phyloP scores from a whole-genome alignment of 345 rosid species.

The Citrus cavaleriei region DNA sequence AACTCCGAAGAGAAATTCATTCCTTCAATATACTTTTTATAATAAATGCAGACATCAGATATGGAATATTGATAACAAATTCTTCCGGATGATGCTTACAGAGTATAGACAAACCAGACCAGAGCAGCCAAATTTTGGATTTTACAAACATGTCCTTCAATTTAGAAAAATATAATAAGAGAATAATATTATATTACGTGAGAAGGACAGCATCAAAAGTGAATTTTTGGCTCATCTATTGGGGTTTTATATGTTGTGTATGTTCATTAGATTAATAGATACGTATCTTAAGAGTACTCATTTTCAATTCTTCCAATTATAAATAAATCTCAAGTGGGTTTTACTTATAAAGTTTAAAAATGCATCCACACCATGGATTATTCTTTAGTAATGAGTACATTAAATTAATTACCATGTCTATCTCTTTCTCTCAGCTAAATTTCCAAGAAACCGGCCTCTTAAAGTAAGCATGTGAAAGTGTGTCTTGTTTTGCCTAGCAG shows the following conservation, averaged over 20 bases:
- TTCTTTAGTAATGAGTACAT: no score
- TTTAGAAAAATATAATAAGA: no score
- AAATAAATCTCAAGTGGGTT: no score
- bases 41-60: neutral
- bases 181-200: neutral
- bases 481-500: neutral
- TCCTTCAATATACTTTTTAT: neutral
- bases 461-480: neutral
- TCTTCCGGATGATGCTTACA: neutral
- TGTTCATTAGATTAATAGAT: no score
- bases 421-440: no score
- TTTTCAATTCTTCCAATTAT: no score
- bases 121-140: neutral
- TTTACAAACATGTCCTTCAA: neutral
- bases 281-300: no score
- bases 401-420: no score
- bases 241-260: neutral
- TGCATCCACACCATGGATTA: no score
- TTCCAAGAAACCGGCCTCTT: no score
- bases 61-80: neutral
- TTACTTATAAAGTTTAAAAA: no score
- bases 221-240: neutral
- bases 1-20: neutral
- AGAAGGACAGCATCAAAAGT: conserved; percentile 3
- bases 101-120: neutral